A percentile compares a stretch with the other conserved stretches of the same genome.
Evolutionary conservation across 306 rosid species (phyloP).

Genomic region (Gynostemma pentaphyllum): DNA sequence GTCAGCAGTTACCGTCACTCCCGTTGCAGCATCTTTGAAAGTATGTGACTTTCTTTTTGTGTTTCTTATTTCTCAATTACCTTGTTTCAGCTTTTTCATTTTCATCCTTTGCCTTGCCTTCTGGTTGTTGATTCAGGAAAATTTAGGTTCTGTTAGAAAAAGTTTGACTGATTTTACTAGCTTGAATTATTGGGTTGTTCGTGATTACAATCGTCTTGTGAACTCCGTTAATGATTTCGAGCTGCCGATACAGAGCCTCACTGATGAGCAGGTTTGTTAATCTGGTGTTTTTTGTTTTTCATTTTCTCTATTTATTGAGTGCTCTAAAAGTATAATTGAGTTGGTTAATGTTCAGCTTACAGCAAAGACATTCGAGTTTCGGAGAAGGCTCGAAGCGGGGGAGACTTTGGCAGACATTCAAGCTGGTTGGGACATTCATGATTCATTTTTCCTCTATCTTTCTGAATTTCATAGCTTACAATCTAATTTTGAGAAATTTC

Average conservation of each 20-base stretch:
- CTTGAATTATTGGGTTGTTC: conserved; percentile 78
- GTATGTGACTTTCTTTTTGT: conserved; percentile 18
- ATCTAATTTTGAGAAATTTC: neutral
- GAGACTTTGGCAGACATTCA: conserved; percentile 78
- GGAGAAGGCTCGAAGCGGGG: conserved; percentile 47
- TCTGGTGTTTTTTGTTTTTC: neutral
- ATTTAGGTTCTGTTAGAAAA: conserved; percentile 38
- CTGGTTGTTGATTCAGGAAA: conserved; percentile 40
- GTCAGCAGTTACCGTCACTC: conserved; percentile 2
- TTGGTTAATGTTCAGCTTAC: conserved; percentile 28
- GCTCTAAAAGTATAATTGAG: neutral
- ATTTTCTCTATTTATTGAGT: neutral
- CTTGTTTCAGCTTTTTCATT: conserved; percentile 6
- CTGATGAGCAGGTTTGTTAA: conserved; percentile 53
- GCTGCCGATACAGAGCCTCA: conserved; percentile 36
- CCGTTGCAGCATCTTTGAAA: conserved; percentile 31
- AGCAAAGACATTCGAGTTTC: conserved; percentile 66
- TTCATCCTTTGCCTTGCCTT: neutral
- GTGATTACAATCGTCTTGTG: conserved; percentile 70
- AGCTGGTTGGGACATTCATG: conserved; percentile 40
- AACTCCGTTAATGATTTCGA: conserved; percentile 63
- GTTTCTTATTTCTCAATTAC: neutral
- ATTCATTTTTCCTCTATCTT: neutral
- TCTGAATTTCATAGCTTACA: neutral
- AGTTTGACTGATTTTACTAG: conserved; percentile 48